phyloP scores from a whole-genome alignment of 2,329 filamentous ascomycete genomes.

The Fusarium irregulare region DNA sequence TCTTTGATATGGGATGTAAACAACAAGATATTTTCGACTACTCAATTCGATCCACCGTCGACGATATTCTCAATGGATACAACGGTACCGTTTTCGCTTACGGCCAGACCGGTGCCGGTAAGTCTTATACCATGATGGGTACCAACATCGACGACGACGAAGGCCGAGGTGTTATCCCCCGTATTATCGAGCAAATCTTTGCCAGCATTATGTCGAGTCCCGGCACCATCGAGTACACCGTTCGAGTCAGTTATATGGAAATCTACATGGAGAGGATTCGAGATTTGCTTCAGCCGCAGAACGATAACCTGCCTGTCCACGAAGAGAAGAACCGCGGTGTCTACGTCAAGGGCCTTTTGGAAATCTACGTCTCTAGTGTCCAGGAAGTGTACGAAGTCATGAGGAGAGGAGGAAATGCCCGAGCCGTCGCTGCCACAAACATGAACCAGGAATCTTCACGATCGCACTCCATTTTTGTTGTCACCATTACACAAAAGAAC shows the following conservation, averaged over 20 bases:
- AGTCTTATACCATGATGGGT: constrained; percentile 92
- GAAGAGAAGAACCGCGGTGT: constrained; percentile 97
- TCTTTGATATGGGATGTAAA: constrained; percentile 92
- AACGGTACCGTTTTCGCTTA: constrained; percentile 99
- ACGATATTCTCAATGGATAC: constrained; percentile 98
- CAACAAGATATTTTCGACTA: constrained; percentile 98
- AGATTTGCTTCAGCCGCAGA: constrained; percentile 90
- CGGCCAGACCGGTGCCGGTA: constrained; percentile 97
- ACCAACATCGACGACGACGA: constrained; percentile 89
- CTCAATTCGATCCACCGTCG: constrained; percentile 94
- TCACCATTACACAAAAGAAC: constrained; percentile 97
- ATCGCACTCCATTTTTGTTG: constrained; percentile 97
- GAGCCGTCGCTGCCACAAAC: constrained; percentile 95
- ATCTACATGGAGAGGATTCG: constrained; percentile 99
- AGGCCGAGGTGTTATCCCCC: constrained; percentile 92
- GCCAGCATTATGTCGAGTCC: constrained; percentile 92
- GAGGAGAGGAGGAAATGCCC: constrained; percentile 87
- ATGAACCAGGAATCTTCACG: constrained; percentile 99
- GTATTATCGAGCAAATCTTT: constrained; percentile 98
- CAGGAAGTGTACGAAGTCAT: constrained; percentile 98
- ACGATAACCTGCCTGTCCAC: constrained; percentile 97
- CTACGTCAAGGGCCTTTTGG: constrained; percentile 93
- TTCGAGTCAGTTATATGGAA: constrained; percentile 98
- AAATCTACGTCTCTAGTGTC: constrained; percentile 95
- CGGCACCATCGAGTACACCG: constrained; percentile 97